Evolutionary conservation across 192 early-diverging fungal species (phyloP), one percentile per base, ranked within the genome.

Genomic region (Funneliformis mosseae): DNA sequence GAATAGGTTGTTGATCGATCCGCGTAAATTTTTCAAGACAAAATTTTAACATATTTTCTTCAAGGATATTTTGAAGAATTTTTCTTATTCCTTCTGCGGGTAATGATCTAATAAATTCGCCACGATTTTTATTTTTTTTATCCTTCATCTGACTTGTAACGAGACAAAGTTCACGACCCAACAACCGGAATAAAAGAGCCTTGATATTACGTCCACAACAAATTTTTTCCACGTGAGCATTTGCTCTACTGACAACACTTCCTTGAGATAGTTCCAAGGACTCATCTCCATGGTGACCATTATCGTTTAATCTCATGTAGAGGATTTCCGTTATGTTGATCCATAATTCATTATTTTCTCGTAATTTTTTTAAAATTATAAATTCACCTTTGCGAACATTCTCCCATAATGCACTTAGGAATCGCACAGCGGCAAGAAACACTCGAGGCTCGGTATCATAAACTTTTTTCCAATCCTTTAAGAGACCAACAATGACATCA

Each of bases 321-420:
- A 86, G 59, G 27, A 90, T 83, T 39, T 78, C 72, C 8, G 69
- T 77, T 2, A 90, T 71, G 38, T 68, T 81, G 25, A 83, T 75
- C 89, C 89, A 90, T 38, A 90, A 83, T 10, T 64, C 62, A 12
- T 82, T 81, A 38, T 88, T 83, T 25, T 81, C 83, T 28, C 85
- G 84, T 42, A 83, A 62, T 42, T 76, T 72, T 76, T 84, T 81
- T 43, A 60, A 79, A 64, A 87, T 76, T 50, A 83, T 46, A 18
- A 83, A 64, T 50, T 80, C 82, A 63, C 84, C 85, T 69, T 87
- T 84, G 42, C 83, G 80, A 11, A 86, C 84, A 16, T 83, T 87
- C 59, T 86, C 70, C 86, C 86, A 90, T 33, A 90, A 85, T 10
- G 81, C 77, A 60, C 84, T 78, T 14, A 90, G 73, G 60, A 90